Evolutionary conservation across 2,329 filamentous ascomycete species (phyloP).

Genomic region (Escovopsis sp.): DNA sequence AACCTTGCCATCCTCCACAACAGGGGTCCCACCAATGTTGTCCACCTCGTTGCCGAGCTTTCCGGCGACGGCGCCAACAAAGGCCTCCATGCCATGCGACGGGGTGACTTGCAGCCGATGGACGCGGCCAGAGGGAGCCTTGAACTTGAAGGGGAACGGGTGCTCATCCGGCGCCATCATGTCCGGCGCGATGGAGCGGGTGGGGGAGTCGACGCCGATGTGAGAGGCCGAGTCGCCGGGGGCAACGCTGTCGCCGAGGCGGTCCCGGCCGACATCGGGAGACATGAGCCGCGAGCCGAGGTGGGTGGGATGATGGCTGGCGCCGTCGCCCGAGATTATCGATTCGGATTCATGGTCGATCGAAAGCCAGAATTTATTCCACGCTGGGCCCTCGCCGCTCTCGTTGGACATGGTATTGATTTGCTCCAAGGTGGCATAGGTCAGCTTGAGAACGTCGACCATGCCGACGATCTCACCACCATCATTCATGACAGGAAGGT

Average conservation of each 20-base stretch:
- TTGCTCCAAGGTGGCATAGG: constrained; percentile 93
- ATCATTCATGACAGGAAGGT: constrained; percentile 96
- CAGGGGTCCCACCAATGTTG: constrained; percentile 65
- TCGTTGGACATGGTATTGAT: constrained; percentile 86
- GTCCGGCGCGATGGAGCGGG: constrained; percentile 44
- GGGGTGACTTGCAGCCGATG: constrained; percentile 79
- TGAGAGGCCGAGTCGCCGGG: constrained; percentile 94
- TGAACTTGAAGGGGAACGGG: constrained; percentile 98
- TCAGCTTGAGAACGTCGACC: constrained; percentile 97
- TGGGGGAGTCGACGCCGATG: constrained; percentile 63
- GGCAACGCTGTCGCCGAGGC: constrained; percentile 65
- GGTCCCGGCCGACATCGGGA: constrained; percentile 58
- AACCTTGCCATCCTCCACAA: constrained; percentile 64
- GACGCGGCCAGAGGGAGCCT: constrained; percentile 85
- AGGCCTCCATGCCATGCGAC: constrained; percentile 62
- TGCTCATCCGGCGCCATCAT: constrained; percentile 50
- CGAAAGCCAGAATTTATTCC: constrained; percentile 99
- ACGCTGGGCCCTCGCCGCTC: constrained; percentile 87
- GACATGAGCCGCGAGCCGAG: constrained; percentile 63
- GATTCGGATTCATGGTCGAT: constrained; percentile 92
- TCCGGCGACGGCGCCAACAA: constrained; percentile 60
- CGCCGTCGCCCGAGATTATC: constrained; percentile 82
- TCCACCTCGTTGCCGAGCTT: constrained; percentile 81
- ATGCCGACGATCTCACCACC: constrained; percentile 95
- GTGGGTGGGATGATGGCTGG: constrained; percentile 50